Conservation (phyloP, 2,329 filamentous ascomycete species). For the Fusarium albidum region DNA sequence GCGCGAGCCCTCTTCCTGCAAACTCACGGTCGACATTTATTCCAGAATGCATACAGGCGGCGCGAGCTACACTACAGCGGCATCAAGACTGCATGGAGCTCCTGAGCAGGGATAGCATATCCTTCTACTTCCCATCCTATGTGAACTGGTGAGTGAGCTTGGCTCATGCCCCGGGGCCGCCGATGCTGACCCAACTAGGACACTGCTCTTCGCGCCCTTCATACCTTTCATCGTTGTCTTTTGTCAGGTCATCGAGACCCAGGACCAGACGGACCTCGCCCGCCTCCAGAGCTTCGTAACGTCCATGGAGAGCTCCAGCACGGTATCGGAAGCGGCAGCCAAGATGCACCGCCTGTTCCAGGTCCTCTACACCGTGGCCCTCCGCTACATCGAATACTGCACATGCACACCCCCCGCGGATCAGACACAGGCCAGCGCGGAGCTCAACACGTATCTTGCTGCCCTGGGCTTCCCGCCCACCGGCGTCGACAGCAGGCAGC, state of each 20-base stretch:
- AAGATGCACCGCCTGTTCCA: slow-evolving; percentile 66
- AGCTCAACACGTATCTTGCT: slow-evolving; percentile 48
- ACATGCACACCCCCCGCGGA: slow-evolving; percentile 37
- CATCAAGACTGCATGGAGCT: slow-evolving; percentile 52
- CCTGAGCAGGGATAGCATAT: slow-evolving; percentile 44
- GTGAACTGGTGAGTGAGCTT: slow-evolving; percentile 50
- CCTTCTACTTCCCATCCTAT: slow-evolving; percentile 50
- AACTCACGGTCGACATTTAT: slow-evolving; percentile 48
- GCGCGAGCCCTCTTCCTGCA: slow-evolving; percentile 46
- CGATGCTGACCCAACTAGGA: slow-evolving; percentile 43
- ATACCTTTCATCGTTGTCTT: slow-evolving; percentile 63
- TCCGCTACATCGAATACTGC: slow-evolving; percentile 66
- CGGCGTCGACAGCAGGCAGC: slow-evolving; percentile 12
- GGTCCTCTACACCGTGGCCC: slow-evolving; percentile 65
- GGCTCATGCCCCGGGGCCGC: neutral
- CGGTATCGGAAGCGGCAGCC: slow-evolving; percentile 56
- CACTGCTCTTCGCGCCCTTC: slow-evolving; percentile 59
- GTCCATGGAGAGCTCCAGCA: slow-evolving; percentile 59
- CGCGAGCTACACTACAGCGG: slow-evolving; percentile 50
- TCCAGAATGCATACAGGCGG: slow-evolving; percentile 52
- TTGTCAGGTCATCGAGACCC: slow-evolving; percentile 58
- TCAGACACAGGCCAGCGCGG: slow-evolving; percentile 45
- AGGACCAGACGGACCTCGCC: slow-evolving; percentile 49
- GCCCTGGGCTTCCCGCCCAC: slow-evolving; percentile 55
- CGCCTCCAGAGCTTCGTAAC: slow-evolving; percentile 60